Conservation (phyloP, 352 stramenopile species). For the Globisporangium nunn region DNA sequence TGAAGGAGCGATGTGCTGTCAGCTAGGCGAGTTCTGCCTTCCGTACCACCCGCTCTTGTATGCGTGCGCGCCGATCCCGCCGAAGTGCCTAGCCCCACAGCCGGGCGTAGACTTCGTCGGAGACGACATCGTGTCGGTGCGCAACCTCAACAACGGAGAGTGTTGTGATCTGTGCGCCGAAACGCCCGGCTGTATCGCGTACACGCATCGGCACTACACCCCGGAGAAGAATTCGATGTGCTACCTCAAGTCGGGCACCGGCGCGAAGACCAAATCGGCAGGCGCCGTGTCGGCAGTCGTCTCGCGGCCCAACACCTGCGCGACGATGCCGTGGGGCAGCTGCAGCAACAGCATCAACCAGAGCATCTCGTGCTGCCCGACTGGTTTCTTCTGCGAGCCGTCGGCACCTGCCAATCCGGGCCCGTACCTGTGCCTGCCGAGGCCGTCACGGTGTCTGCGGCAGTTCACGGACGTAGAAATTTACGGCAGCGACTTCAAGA, state of each 20-base stretch:
- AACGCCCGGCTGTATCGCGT: slow-evolving; percentile 8
- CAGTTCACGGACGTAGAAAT: slow-evolving; percentile 31
- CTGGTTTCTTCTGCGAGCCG: slow-evolving; percentile 34
- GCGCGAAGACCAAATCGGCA: neutral
- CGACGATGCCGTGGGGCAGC: slow-evolving; percentile 12
- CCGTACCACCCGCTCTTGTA: neutral
- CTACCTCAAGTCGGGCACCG: slow-evolving; percentile 10
- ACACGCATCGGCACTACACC: slow-evolving; percentile 13
- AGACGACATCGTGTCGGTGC: neutral
- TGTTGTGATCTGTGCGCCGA: slow-evolving; percentile 12
- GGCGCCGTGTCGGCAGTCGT: neutral
- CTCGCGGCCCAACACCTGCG: slow-evolving; percentile 11
- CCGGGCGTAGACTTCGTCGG: neutral
- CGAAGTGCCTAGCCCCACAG: slow-evolving; percentile 21
- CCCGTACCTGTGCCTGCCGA: slow-evolving; percentile 32
- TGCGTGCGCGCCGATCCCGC: slow-evolving; percentile 8
- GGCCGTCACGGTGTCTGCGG: slow-evolving; percentile 22
- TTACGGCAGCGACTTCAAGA: slow-evolving; percentile 27
- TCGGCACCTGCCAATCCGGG: slow-evolving; percentile 25
- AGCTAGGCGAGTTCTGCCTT: neutral
- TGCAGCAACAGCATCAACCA: slow-evolving; percentile 18
- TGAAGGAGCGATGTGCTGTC: neutral
- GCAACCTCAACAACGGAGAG: neutral
- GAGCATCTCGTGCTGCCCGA: slow-evolving; percentile 23
- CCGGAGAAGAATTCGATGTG: slow-evolving; percentile 3